Conservation (phyloP, 257 asterid genomes). For the Fraxinus quadrangulata region DNA sequence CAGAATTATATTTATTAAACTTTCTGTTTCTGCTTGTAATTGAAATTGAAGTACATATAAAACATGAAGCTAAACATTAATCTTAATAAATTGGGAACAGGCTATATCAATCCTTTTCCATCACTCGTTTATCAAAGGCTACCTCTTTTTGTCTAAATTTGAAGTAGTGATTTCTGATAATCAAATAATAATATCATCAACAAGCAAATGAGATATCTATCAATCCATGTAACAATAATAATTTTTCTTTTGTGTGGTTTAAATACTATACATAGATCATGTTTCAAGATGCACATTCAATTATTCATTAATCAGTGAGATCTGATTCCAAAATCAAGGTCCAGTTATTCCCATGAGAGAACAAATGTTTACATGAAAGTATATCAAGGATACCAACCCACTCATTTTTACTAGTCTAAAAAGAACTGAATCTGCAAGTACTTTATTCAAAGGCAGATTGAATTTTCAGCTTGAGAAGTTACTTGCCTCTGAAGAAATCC, state of each 20-base stretch:
- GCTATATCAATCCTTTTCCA: not conserved
- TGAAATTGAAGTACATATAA: not conserved
- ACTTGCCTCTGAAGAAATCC: slow-evolving; percentile 72
- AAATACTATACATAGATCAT: not conserved
- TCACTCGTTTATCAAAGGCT: not conserved
- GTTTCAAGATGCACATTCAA: not conserved
- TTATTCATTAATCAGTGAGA: slow-evolving; percentile 13
- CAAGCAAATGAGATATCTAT: not conserved
- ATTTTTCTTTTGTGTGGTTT: not conserved
- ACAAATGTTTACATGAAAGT: slow-evolving; percentile 5
- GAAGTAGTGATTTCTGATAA: not conserved
- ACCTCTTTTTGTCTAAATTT: not conserved
- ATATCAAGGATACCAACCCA: slow-evolving; percentile 14
- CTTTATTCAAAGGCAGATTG: not conserved
- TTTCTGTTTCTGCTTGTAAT: not conserved
- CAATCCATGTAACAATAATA: not conserved
- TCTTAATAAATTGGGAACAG: not conserved
- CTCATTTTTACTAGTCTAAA: slow-evolving; percentile 11
- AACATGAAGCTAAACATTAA: not conserved
- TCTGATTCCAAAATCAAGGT: not conserved
- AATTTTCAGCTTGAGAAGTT: slow-evolving; percentile 12
- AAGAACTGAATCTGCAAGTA: slow-evolving; percentile 4
- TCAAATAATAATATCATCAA: slow-evolving; percentile 5
- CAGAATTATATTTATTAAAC: not conserved
- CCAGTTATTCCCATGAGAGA: not conserved